Conservation (phyloP, 441 rosid genomes). For the Euphorbia corollata region DNA sequence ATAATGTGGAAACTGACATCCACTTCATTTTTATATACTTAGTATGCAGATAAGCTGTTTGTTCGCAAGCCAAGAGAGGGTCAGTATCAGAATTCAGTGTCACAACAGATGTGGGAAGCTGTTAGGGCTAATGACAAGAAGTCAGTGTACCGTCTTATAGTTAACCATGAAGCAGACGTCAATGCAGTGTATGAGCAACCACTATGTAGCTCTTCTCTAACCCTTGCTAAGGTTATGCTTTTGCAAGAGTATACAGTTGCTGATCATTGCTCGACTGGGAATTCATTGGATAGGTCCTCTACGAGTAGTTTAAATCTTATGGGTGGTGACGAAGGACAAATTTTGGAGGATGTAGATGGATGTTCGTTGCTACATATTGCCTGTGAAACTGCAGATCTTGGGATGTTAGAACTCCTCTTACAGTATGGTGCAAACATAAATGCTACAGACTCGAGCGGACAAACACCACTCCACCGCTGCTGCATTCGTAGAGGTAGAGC, state of each 20-base stretch:
- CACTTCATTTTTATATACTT: slow-evolving; percentile 14
- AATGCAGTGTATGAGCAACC: slow-evolving; percentile 59
- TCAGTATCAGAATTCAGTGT: slow-evolving; percentile 44
- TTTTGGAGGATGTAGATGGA: slow-evolving; percentile 57
- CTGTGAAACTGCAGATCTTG: slow-evolving; percentile 87
- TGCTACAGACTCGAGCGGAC: slow-evolving; percentile 67
- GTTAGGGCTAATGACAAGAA: slow-evolving; percentile 88
- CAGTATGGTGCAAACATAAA: slow-evolving; percentile 92
- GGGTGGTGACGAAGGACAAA: slow-evolving; percentile 41
- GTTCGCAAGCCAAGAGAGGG: slow-evolving; percentile 67
- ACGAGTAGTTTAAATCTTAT: slow-evolving; percentile 47
- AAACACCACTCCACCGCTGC: slow-evolving; percentile 72
- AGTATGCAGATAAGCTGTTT: slow-evolving; percentile 94
- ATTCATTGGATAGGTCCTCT: slow-evolving; percentile 59
- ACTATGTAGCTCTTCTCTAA: slow-evolving; percentile 49
- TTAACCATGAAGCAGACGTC: slow-evolving; percentile 69
- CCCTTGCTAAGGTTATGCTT: slow-evolving; percentile 81
- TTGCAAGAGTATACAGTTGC: background rate
- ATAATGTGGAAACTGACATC: slow-evolving; percentile 11
- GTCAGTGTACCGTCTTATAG: slow-evolving; percentile 76
- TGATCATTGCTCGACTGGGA: slow-evolving; percentile 42
- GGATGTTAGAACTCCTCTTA: slow-evolving; percentile 96
- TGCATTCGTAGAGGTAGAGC: slow-evolving; percentile 61
- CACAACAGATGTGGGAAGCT: slow-evolving; percentile 85
- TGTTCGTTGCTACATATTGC: slow-evolving; percentile 91